Evolutionary conservation across 345 rosid species (phyloP).

Genomic region (Corchorus olitorius): DNA sequence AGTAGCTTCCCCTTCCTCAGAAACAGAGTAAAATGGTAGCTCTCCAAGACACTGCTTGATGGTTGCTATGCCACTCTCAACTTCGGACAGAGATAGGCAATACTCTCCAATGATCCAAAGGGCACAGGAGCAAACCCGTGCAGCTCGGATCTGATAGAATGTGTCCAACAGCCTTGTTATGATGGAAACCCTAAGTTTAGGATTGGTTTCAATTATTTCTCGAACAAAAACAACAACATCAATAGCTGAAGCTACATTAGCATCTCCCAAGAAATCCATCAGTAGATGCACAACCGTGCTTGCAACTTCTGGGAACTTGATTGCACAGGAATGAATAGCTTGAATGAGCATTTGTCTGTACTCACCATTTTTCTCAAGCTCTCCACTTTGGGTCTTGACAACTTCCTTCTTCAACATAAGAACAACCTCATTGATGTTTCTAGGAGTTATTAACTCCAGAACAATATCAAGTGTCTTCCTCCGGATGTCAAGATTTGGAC

Average conservation of each 20-base stretch:
- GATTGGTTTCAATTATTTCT: constrained; percentile 77
- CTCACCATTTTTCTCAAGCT: constrained; percentile 78
- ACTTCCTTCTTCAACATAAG: constrained; percentile 78
- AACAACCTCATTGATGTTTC: constrained; percentile 72
- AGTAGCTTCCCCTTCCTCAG: constrained; percentile 63
- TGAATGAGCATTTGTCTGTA: constrained; percentile 85
- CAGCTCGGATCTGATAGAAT: constrained; percentile 83
- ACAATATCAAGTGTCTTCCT: constrained; percentile 75
- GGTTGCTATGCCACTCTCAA: constrained; percentile 66
- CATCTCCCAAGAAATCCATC: constrained; percentile 85
- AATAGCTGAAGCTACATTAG: constrained; percentile 73
- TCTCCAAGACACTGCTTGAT: constrained; percentile 85
- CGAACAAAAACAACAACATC: constrained; percentile 75
- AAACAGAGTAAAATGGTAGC: constrained; percentile 59
- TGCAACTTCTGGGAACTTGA: constrained; percentile 87
- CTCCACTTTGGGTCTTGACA: constrained; percentile 75
- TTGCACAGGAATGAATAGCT: constrained; percentile 82
- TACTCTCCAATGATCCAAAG: constrained; percentile 88
- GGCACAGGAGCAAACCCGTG: constrained; percentile 76
- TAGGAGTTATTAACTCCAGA: constrained; percentile 68
- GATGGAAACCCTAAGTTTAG: constrained; percentile 72
- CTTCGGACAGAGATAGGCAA: constrained; percentile 73
- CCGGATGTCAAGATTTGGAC: constrained; percentile 75
- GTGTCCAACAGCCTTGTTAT: constrained; percentile 78
- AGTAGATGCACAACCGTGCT: constrained; percentile 80